Evolutionary conservation across 2,329 filamentous ascomycete species (phyloP), one percentile per base, ranked within the genome.

Genomic region (Microdochium trichocladiopsis): DNA sequence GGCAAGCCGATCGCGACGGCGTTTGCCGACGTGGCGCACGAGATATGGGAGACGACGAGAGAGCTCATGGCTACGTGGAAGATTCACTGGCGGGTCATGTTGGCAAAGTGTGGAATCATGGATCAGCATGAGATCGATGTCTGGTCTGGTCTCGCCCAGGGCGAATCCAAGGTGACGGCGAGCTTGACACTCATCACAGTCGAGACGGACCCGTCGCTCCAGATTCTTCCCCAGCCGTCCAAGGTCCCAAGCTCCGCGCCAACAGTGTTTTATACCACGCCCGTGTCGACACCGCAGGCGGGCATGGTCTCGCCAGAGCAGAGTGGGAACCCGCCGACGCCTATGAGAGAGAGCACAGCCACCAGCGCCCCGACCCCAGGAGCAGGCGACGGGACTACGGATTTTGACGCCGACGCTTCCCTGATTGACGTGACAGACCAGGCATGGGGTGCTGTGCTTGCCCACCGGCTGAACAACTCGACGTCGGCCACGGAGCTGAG

Each of bases 21-120:
- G 1, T 80, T 90, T 55, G 72, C 73, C 14, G 82, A 88, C 22
- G 73, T 91, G n/a, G 82, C 83, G 1, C 77, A 79, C 48, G 88
- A 92, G 60, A 87, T 94, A 2, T 93, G 89, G 88, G 79, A 84
- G 52, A 87, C 84, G 1, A 93, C 89, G 0, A 72, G 86, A 25
- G 85, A 86, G n/a, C 78, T 93, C 28, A 81, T 91, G 31, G 80
- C 84, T 1, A 74, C 76, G 16, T 82, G 84, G 66, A 86, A 83
- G 60, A 83, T 92, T 0, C 83, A 86, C 52, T 93, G 89, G 88
- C 83, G 88, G 16, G 72, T 94, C 11, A 83, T 90, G 55, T 79
- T 95, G 54, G 83, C 86, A 31, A 88, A 88, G 66, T 83, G 81
- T 48, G 84, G 86, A 2, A 70, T 79, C 2, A 87, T 90, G 79